Evolutionary conservation across 768 basidiomycete genomes (phyloP).

Genomic region (Collybia sordida): DNA sequence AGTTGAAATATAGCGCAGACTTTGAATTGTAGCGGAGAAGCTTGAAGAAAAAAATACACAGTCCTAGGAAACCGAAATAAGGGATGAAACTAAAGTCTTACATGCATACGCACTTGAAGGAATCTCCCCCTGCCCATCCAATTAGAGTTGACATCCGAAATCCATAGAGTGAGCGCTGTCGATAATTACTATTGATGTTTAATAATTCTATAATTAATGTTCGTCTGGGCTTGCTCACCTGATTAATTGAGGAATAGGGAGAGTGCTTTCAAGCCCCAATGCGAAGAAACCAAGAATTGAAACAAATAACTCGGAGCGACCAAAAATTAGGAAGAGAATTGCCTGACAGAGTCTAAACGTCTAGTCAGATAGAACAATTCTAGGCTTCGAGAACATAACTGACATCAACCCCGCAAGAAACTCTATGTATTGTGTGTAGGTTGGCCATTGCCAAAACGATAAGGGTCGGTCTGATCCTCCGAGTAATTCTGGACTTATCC

Average conservation of each 20-base stretch:
- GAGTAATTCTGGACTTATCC: constrained; percentile 55
- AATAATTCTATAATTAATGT: constrained; percentile 4
- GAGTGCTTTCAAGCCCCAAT: constrained; percentile 78
- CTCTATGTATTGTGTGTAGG: constrained; percentile 77
- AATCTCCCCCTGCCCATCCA: constrained; percentile 83
- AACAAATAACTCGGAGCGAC: constrained; percentile 59
- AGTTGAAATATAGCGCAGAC: constrained; percentile 83
- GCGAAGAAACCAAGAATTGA: constrained; percentile 72
- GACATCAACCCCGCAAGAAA: constrained; percentile 81
- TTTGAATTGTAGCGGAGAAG: constrained; percentile 78
- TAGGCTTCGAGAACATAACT: constrained; percentile 14
- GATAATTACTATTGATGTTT: constrained; percentile 60
- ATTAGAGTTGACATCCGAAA: constrained; percentile 81
- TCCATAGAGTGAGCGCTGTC: constrained; percentile 77
- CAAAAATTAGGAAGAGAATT: constrained; percentile 75
- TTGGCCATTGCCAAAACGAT: constrained; percentile 85
- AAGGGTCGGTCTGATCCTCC: constrained; percentile 64
- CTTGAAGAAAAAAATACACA: constrained; percentile 75
- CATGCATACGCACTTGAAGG: constrained; percentile 65
- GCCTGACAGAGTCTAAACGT: constrained; percentile 57
- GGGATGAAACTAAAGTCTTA: background rate
- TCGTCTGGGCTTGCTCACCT: constrained; percentile 43
- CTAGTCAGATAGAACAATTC: constrained; percentile 23
- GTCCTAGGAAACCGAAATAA: constrained; percentile 42
- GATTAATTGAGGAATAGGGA: constrained; percentile 84